These are phyloP conservation scores for Podospora didyma DNA, from an alignment of 495 filamentous ascomycete genomes.

Conservation along the genomic window DNA sequence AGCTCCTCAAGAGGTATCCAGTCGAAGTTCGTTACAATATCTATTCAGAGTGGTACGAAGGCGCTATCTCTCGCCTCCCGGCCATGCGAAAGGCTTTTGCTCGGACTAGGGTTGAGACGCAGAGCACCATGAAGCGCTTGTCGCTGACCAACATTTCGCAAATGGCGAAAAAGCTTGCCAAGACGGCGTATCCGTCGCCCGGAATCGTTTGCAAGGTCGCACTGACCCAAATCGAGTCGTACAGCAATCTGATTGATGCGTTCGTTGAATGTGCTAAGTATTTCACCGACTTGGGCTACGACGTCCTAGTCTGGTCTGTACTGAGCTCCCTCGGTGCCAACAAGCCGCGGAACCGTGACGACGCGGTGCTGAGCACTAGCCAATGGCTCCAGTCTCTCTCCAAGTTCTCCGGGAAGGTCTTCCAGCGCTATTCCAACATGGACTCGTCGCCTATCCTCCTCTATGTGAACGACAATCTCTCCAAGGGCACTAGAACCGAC, in stretches of 20 bases:
- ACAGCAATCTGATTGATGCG: slow-evolving; percentile 86
- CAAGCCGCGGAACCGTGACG: slow-evolving; percentile 73
- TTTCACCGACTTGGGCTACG: slow-evolving; percentile 87
- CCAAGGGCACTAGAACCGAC: slow-evolving; percentile 75
- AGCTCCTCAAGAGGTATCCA: slow-evolving; percentile 73
- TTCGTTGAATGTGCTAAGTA: slow-evolving; percentile 92
- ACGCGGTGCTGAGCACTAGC: slow-evolving; percentile 77
- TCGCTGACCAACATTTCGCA: slow-evolving; percentile 77
- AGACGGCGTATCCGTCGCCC: slow-evolving; percentile 79
- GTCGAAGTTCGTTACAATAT: slow-evolving; percentile 76
- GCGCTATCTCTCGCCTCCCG: slow-evolving; percentile 67
- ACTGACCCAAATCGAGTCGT: slow-evolving; percentile 81
- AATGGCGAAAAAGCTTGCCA: slow-evolving; percentile 82
- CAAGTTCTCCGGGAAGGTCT: slow-evolving; percentile 80
- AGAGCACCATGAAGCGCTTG: slow-evolving; percentile 76
- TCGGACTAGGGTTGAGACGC: slow-evolving; percentile 69
- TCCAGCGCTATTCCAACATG: slow-evolving; percentile 76
- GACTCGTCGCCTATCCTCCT: slow-evolving; percentile 80
- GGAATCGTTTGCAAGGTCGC: slow-evolving; percentile 88
- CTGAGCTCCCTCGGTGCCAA: slow-evolving; percentile 72
- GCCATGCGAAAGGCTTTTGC: slow-evolving; percentile 78
- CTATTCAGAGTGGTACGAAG: slow-evolving; percentile 88
- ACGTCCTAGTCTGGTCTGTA: slow-evolving; percentile 86
- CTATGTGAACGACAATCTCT: slow-evolving; percentile 81
- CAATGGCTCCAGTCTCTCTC: slow-evolving; percentile 84